Conservation (phyloP, 148 eudicot genomes). For the Persicaria tinctoria region DNA sequence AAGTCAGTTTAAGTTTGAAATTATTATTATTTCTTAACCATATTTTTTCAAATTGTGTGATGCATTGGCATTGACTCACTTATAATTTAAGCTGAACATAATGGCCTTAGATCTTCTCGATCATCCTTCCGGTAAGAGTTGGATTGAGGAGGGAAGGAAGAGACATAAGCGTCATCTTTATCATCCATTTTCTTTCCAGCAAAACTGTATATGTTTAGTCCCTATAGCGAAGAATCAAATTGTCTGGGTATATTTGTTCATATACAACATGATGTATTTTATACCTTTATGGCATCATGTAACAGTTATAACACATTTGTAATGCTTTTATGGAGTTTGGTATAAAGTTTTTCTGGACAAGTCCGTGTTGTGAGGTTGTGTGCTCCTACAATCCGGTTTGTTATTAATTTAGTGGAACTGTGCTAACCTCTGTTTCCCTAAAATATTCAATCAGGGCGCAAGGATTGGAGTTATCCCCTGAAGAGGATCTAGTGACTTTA, state of each 20-base stretch:
- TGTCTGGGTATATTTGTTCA: neutral
- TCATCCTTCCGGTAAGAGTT: neutral
- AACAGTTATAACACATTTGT: neutral
- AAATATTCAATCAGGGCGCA: slow-evolving; percentile 43
- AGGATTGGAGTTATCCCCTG: slow-evolving; percentile 81
- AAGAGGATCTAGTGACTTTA: slow-evolving; percentile 82
- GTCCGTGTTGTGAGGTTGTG: neutral
- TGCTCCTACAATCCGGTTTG: neutral
- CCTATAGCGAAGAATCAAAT: neutral
- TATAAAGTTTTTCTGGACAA: neutral
- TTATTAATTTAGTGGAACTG: neutral
- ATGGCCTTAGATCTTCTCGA: neutral
- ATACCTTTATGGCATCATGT: neutral
- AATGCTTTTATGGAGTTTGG: neutral
- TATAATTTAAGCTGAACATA: neutral
- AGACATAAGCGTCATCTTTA: neutral
- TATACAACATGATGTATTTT: neutral
- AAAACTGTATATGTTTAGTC: neutral
- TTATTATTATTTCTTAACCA: no score
- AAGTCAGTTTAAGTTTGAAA: no score
- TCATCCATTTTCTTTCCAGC: neutral
- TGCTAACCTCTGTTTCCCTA: slow-evolving; percentile 1
- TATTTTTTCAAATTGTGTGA: no score
- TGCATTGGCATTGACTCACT: no score
- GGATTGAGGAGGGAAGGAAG: neutral